These are phyloP conservation scores for Nigrospora sphaerica DNA, from an alignment of 2,329 filamentous ascomycete genomes.

Conservation along the genomic window DNA sequence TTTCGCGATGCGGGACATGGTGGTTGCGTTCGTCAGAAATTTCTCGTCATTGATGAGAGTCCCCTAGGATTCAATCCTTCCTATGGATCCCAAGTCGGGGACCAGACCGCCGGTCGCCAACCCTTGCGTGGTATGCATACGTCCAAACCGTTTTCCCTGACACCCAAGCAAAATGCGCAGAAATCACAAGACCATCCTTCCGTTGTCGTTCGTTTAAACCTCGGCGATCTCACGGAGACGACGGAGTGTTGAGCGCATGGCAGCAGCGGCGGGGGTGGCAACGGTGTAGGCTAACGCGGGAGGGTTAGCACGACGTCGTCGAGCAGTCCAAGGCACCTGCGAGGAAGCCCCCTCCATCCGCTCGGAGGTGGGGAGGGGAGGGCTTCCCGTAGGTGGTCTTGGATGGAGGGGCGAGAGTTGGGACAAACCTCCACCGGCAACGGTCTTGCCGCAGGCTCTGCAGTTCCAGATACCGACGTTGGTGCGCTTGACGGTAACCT, in stretches of 20 bases:
- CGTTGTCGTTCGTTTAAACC: constrained; percentile 55
- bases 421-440: constrained; percentile 89
- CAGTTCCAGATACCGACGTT: constrained; percentile 96
- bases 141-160: constrained; percentile 18
- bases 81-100: constrained; percentile 12
- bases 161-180: constrained; percentile 21
- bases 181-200: constrained; percentile 12
- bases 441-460: constrained; percentile 89
- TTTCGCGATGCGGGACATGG: not conserved
- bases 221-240: constrained; percentile 96
- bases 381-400: no score
- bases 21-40: not conserved
- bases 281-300: constrained; percentile 3
- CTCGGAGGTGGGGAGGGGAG: constrained; percentile 50
- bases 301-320: not conserved
- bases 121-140: constrained; percentile 16
- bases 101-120: constrained; percentile 13
- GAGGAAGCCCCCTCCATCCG: no score
- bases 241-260: constrained; percentile 93
- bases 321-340: not conserved
- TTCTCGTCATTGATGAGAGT: constrained; percentile 13
- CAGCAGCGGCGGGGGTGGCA: constrained; percentile 86
- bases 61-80: constrained; percentile 10
- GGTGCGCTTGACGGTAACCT: constrained; percentile 86
- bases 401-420: constrained; percentile 51